Evolutionary conservation across 83 land plant genomes (phyloP).

Genomic region (Picea mariana): DNA sequence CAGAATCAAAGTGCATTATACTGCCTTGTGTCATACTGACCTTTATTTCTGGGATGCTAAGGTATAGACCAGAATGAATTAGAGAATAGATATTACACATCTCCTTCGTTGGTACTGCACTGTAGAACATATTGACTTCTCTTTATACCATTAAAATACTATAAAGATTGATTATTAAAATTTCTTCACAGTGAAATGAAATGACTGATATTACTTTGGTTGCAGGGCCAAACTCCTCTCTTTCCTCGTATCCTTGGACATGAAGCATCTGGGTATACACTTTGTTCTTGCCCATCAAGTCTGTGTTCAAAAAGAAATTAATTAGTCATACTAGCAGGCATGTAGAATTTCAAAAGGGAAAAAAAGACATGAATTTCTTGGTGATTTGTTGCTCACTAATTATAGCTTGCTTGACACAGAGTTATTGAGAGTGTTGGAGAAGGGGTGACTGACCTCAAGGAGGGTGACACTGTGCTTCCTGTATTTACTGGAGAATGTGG

Average conservation of each 20-base stretch:
- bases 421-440: conserved; percentile 79
- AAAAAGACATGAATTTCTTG: too few species aligned
- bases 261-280: conserved; percentile 60
- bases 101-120: too few species aligned
- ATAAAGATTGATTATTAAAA: background rate
- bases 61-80: too few species aligned
- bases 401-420: conserved; percentile 31
- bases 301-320: too few species aligned
- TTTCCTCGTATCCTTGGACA: conserved; percentile 81
- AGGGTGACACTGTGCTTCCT: conserved; percentile 73
- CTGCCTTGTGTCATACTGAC: conserved; percentile 79
- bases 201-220: background rate
- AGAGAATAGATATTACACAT: too few species aligned
- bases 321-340: too few species aligned
- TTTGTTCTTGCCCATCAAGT: too few species aligned
- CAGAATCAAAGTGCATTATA: conserved; percentile 65
- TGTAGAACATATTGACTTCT: too few species aligned
- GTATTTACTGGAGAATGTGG: conserved; percentile 81
- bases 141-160: background rate
- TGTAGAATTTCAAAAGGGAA: too few species aligned
- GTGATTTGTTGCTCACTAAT: conserved; percentile 8
- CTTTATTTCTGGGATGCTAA: conserved; percentile 81
- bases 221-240: conserved; percentile 63
- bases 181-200: too few species aligned
- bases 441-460: conserved; percentile 67